Base-by-base conservation (phyloP, 306 rosid species). In the Datisca glomerata region DNA sequence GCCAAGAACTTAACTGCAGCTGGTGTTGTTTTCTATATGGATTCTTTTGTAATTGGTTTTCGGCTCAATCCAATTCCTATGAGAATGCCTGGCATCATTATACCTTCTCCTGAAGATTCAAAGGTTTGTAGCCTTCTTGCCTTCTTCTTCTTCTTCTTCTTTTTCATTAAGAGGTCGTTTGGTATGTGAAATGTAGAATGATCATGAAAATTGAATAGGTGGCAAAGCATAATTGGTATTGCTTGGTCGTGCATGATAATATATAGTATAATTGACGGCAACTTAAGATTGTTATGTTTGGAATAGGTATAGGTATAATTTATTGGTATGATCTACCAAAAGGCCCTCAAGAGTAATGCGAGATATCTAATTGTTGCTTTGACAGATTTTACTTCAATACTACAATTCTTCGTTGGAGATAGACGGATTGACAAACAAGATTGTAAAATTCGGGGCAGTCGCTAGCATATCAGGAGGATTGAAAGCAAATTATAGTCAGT, bases 21-120 rank as follows among this genome's bases (percentile, higher is more conserved):
- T 41, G 98, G 96, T 27, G 71, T 91, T 53, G 86, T 91, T 33
- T 91, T 84, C 76, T 75, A 73, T 53, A 80, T 91, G 94, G 96
- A 80, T 60, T 78, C 96, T 60, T 91, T 53, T 69, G 93, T 84
- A 39, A 64, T 80, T 59, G 92, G 93, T 40, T 91, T 68, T 75
- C 91, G 81, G 74, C 91, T 91, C 65, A 91, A 84, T 47, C 96
- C 98, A 12, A 63, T 69, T 49, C 86, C 96, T 28, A 66, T 91
- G 78, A 66, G 63, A 44, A 68, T 70, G 56, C 85, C 98, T 19
- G 81, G 81, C 72, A 80, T 91, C 65, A 78, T 91, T 49, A 59
- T 91, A 58, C 51, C 81, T 10, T 74, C 92, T 14, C 69, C 96
- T 17, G 86, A 80, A 58, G 86, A 84, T 61, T 84, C 98, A 45